Base-by-base conservation (phyloP, 1,284 basidiomycete species). In the Ceratorhiza oryzae-sativae region DNA sequence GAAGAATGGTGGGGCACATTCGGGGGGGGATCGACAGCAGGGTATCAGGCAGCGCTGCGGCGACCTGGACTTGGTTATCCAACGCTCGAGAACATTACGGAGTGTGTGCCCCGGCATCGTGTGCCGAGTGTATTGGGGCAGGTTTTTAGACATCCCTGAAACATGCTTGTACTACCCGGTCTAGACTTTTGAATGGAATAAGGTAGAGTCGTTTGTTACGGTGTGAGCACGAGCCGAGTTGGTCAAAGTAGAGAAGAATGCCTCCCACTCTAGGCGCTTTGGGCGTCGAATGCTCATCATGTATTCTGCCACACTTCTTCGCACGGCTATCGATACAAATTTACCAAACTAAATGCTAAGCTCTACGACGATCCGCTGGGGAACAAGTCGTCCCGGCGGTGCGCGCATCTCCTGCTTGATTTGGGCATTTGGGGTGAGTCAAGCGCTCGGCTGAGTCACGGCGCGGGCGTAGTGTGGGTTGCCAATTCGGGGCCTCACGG, bases 401-500 rank as follows among this genome's bases (percentile, higher is more conserved):
- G 45, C 15, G 5, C 15, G 45, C 9, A n/a, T n/a, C n/a, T n/a
- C n/a, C n/a, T n/a, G n/a, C n/a, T n/a, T n/a, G n/a, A n/a, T n/a
- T n/a, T n/a, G n/a, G n/a, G n/a, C n/a, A 39, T 6, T 39, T 30
- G 48, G 4, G 34, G 12, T 68, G 65, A 68, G 51, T 55, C 51
- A 55, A 55, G 51, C 51, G 51, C 36, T 68, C 39, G 58, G 53
- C 51, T 68, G 49, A 68, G 51, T 68, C 65, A 68, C 39, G 27
- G 10, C 27, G 42, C 51, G 25, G 51, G 51, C 51, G 51, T 30
- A 55, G 13, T 30, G 39, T 41, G n/a, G n/a, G 62, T 27, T 48
- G 30, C 62, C 23, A 53, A 65, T 51, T 51, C 9, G 51, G 62
- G 62, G 27, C 25, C 48, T n/a, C 62, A 65, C 62, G 34, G 51